Base-by-base conservation (phyloP, 805 yeast genomes). In the Yarrowia bubula region DNA sequence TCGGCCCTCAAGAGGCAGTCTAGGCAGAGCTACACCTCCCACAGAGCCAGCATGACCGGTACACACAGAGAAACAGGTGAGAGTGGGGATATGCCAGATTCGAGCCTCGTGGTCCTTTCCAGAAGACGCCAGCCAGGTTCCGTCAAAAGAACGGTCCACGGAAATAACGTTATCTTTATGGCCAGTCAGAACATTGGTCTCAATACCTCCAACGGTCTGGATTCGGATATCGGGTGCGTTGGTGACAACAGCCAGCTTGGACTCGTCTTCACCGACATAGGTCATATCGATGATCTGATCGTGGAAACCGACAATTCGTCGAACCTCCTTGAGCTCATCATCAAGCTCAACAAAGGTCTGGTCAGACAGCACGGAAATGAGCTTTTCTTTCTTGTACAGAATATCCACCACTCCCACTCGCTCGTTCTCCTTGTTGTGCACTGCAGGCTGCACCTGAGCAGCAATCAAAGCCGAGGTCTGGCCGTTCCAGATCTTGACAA, bases 281-380 rank as follows among this genome's bases (percentile, higher is more conserved):
- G 85, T 84, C 78, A 92, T 82, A 73, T 93, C 98, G 2, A 97
- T 96, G 71, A 95, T 86, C 31, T 95, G 93, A 66, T 98, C 98
- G 76, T 93, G 97, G 75, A 92, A 92, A 70, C 98, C 98, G 0
- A 97, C 95, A 70, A 92, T 80, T 46, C 84, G 81, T 65, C 86
- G 79, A 8, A 75, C 70, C 1, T 83, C 73, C 43, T 48, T 14
- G 22, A 17, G 81, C 73, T 32, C 41, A 1, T 79, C 67, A 46
- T 80, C 80, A 28, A 86, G 73, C 68, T 83, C 79, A 32, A 82
- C 79, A 14, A 95, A 75, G 0, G 97, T 88, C 76, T 95, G 98
- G 77, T 95, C 99, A 41, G 96, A 88, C 13, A 88, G 71, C 66
- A 84, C 77, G 46, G 87, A 65, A 9, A 60, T 13, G 5, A 48